Percentiles rank a stretch among this genome's conserved stretches.
These are phyloP conservation scores for Collybiopsis luxurians DNA, from an alignment of 768 basidiomycete species.

Conservation along the genomic window DNA sequence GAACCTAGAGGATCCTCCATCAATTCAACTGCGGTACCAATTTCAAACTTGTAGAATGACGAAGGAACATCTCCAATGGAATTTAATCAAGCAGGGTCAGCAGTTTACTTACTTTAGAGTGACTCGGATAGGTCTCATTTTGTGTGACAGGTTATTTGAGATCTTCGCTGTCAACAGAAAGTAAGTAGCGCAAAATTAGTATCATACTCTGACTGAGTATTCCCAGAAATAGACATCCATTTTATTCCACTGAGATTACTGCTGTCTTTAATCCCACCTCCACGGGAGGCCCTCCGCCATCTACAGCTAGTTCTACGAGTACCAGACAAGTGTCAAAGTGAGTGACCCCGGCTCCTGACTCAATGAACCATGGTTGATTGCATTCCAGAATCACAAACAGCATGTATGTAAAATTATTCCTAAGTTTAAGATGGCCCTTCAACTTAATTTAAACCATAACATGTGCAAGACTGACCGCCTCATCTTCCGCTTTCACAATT, in stretches of 20 bases:
- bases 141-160: not conserved
- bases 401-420: too few species aligned
- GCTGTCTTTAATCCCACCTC: not conserved
- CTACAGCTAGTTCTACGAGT: too few species aligned
- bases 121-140: not conserved
- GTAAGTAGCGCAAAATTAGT: not conserved
- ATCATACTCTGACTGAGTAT: not conserved
- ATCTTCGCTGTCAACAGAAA: not conserved
- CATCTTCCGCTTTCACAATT: too few species aligned
- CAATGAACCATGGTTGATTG: too few species aligned
- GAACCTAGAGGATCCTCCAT: not conserved
- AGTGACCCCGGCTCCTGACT: too few species aligned
- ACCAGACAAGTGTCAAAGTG: not conserved
- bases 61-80: not conserved
- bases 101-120: not conserved
- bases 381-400: too few species aligned
- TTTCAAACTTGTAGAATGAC: not conserved
- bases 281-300: not conserved
- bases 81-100: constrained; percentile 3
- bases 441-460: too few species aligned
- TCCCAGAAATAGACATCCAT: not conserved
- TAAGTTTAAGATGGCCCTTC: too few species aligned
- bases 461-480: too few species aligned
- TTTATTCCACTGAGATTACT: not conserved
- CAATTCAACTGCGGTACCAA: not conserved